Evolutionary conservation across 1,284 basidiomycete genomes (phyloP).

Genomic region (Marasmius oreades): DNA sequence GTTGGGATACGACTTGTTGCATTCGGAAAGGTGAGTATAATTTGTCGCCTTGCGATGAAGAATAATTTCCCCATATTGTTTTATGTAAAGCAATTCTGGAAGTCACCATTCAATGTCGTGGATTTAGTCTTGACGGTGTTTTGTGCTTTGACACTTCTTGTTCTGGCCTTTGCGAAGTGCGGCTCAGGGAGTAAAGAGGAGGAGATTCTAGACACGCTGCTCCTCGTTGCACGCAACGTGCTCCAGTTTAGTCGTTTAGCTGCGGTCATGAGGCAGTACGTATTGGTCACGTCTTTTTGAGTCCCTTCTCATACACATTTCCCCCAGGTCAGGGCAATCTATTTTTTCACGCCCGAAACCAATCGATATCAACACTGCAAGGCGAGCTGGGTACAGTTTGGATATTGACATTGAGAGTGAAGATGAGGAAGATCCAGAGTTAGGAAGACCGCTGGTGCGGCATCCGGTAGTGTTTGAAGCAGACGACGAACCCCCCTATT

Average conservation of each 20-base stretch:
- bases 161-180: slow-evolving; percentile 82
- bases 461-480: slow-evolving; percentile 58
- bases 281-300: slow-evolving; percentile 15
- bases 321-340: slow-evolving; percentile 83
- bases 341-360: slow-evolving; percentile 90
- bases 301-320: neutral
- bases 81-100: slow-evolving; percentile 84
- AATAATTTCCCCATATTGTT: neutral
- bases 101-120: slow-evolving; percentile 85
- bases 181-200: slow-evolving; percentile 79
- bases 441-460: slow-evolving; percentile 51
- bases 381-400: slow-evolving; percentile 65
- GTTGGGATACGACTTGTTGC: slow-evolving; percentile 87
- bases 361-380: slow-evolving; percentile 79
- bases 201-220: slow-evolving; percentile 85
- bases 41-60: neutral
- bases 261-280: slow-evolving; percentile 86
- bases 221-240: slow-evolving; percentile 87
- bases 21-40: slow-evolving; percentile 75
- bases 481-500: slow-evolving; percentile 19
- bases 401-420: slow-evolving; percentile 73
- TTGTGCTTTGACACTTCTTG: slow-evolving; percentile 82
- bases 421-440: slow-evolving; percentile 54
- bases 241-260: slow-evolving; percentile 89
- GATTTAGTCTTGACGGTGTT: slow-evolving; percentile 84